These are phyloP conservation scores for Apiospora koreana DNA, from an alignment of 2,329 filamentous ascomycete species.

Conservation along the genomic window DNA sequence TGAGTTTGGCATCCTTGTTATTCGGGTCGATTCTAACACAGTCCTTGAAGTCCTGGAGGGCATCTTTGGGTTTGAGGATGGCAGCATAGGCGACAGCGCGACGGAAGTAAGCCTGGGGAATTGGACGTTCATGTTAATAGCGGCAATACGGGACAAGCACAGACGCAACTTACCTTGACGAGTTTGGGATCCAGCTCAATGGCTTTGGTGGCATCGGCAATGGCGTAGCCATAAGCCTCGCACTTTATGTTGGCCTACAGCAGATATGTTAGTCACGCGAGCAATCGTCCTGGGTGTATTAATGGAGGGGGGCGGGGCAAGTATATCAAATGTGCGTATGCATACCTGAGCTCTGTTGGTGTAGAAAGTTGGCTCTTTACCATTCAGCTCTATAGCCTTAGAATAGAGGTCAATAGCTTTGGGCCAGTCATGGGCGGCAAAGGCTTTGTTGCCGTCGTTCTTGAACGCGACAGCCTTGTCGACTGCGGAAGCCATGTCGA, in stretches of 20 bases:
- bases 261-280: conserved; percentile 48
- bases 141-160: neutral
- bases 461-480: conserved; percentile 83
- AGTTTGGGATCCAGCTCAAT: conserved; percentile 86
- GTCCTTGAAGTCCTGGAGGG: conserved; percentile 87
- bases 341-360: conserved; percentile 92
- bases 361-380: conserved; percentile 84
- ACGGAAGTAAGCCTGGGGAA: conserved; percentile 81
- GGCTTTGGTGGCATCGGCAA: conserved; percentile 86
- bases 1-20: conserved; percentile 89
- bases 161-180: conserved; percentile 67
- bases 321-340: conserved; percentile 22
- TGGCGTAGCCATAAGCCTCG: conserved; percentile 91
- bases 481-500: conserved; percentile 42
- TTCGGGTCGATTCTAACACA: conserved; percentile 84
- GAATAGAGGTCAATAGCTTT: conserved; percentile 81
- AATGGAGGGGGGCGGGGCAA: neutral
- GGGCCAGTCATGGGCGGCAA: conserved; percentile 83
- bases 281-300: conserved; percentile 24
- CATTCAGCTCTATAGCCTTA: conserved; percentile 82
- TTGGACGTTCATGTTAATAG: conserved; percentile 19
- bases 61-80: conserved; percentile 85
- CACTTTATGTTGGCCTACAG: conserved; percentile 87
- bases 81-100: conserved; percentile 89
- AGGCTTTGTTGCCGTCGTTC: conserved; percentile 92